Evolutionary conservation across 345 rosid species (phyloP).

Genomic region (Sisymbrium altissimum): DNA sequence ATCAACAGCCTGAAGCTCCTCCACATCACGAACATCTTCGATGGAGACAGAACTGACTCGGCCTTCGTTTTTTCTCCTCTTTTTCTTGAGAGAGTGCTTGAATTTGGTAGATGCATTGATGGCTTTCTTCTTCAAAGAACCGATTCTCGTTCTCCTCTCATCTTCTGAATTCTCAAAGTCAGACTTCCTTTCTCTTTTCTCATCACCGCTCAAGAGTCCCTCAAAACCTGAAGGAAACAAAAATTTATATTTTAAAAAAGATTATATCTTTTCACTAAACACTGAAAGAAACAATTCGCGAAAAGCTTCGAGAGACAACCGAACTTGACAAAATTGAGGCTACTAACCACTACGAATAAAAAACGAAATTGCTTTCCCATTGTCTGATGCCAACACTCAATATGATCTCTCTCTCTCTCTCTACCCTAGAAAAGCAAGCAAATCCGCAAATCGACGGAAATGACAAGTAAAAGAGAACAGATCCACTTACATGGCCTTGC

Average conservation of each 20-base stretch:
- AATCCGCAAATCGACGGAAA: background rate
- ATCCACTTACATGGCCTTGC: slow-evolving; percentile 85
- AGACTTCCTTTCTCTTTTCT: slow-evolving; percentile 85
- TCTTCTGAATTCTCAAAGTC: slow-evolving; percentile 99
- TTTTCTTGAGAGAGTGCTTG: slow-evolving; percentile 87
- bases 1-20: slow-evolving; percentile 87
- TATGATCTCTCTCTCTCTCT: background rate
- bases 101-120: slow-evolving; percentile 84
- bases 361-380: too few relatives aligned
- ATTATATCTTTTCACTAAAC: background rate
- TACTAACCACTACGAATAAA: too few relatives aligned
- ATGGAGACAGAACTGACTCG: slow-evolving; percentile 97
- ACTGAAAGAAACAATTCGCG: background rate
- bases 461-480: background rate
- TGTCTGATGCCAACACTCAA: background rate
- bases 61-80: slow-evolving; percentile 71
- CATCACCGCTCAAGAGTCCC: slow-evolving; percentile 85
- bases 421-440: slow-evolving; percentile 24
- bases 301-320: background rate
- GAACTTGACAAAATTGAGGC: background rate
- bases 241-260: too few relatives aligned
- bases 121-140: slow-evolving; percentile 92
- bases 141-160: slow-evolving; percentile 92
- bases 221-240: slow-evolving; percentile 65
- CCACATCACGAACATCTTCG: slow-evolving; percentile 91